Evolutionary conservation across 805 yeast species (phyloP).

Genomic region (Candida loeiensis): DNA sequence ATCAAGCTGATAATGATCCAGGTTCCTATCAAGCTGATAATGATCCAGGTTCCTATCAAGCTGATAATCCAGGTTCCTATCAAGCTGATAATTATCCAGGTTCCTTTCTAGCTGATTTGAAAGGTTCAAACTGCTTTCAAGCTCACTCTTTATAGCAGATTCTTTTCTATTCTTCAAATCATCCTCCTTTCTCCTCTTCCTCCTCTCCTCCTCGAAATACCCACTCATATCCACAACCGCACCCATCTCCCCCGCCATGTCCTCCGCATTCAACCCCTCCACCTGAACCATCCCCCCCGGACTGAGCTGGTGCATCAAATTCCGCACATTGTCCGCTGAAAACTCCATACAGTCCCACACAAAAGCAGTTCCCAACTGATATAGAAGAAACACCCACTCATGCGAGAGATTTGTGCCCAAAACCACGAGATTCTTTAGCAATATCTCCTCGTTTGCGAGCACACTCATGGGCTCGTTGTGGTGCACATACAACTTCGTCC

Average conservation of each 20-base stretch:
- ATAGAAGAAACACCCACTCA: slow-evolving; percentile 53
- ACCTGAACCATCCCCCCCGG: slow-evolving; percentile 34
- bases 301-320: slow-evolving; percentile 39
- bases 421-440: slow-evolving; percentile 37
- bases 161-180: too few relatives aligned
- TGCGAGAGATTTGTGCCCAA: slow-evolving; percentile 33
- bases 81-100: too few relatives aligned
- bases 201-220: neutral
- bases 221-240: slow-evolving; percentile 1
- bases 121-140: too few relatives aligned
- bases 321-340: slow-evolving; percentile 32
- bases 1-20: too few relatives aligned
- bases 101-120: too few relatives aligned
- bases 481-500: slow-evolving; percentile 41
- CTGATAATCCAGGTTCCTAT: too few relatives aligned
- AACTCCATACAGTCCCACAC: slow-evolving; percentile 45
- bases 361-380: slow-evolving; percentile 43
- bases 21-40: too few relatives aligned
- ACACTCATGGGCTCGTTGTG: slow-evolving; percentile 13
- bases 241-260: neutral
- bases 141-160: too few relatives aligned
- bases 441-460: slow-evolving; percentile 21
- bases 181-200: neutral
- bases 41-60: too few relatives aligned
- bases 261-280: neutral